Conservation (phyloP, 768 basidiomycete genomes). For the Phanerochaete sordida region DNA sequence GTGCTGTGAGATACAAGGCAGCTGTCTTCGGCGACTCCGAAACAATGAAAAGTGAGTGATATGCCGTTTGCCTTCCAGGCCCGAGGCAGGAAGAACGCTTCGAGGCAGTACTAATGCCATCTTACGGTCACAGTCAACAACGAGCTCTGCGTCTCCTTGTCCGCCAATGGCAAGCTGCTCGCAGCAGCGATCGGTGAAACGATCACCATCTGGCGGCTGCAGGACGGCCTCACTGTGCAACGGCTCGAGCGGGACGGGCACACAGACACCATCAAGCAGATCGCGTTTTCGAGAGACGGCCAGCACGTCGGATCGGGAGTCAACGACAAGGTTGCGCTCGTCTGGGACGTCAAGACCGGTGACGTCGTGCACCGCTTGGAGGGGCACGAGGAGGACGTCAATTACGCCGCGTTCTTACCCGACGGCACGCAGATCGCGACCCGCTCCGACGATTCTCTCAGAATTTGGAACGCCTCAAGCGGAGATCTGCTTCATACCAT, state of each 20-base stretch:
- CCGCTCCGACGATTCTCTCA: slow-evolving; percentile 20
- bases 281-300: slow-evolving; percentile 26
- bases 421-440: slow-evolving; percentile 19
- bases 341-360: slow-evolving; percentile 21
- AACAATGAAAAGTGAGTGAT: too few species aligned
- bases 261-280: slow-evolving; percentile 11
- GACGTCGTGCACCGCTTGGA: not conserved
- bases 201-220: too few species aligned
- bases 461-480: slow-evolving; percentile 21
- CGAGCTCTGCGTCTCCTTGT: too few species aligned
- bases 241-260: slow-evolving; percentile 7
- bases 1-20: too few species aligned
- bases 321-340: slow-evolving; percentile 13
- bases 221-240: slow-evolving; percentile 7
- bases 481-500: not conserved
- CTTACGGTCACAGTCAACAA: too few species aligned
- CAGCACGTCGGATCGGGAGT: slow-evolving; percentile 19
- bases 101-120: too few species aligned
- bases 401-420: slow-evolving; percentile 17
- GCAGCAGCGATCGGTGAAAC: too few species aligned
- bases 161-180: too few species aligned
- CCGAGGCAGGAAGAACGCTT: too few species aligned
- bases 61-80: too few species aligned
- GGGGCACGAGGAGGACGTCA: slow-evolving; percentile 4
- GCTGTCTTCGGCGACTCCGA: too few species aligned